phyloP scores from a whole-genome alignment of 768 basidiomycete species.

The Podaxis sp. region DNA sequence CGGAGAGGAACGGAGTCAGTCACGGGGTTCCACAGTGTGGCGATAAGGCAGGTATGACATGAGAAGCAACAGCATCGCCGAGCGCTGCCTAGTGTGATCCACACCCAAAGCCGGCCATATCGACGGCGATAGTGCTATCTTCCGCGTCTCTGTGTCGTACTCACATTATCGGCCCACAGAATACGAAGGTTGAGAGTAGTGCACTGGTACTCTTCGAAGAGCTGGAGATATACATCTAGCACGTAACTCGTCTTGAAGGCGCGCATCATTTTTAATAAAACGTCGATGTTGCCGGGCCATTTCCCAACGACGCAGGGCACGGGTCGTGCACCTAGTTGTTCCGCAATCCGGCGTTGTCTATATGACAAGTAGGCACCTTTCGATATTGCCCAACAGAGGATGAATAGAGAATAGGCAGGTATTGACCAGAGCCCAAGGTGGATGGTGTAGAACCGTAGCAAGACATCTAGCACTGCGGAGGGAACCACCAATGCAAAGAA shows the following conservation, averaged over 20 bases:
- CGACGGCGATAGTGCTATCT: neutral
- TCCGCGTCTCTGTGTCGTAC: slow-evolving; percentile 23
- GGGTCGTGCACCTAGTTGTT: slow-evolving; percentile 46
- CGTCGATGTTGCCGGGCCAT: slow-evolving; percentile 79
- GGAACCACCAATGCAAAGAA: slow-evolving; percentile 16
- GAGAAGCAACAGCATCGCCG: slow-evolving; percentile 1
- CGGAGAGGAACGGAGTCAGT: slow-evolving; percentile 15
- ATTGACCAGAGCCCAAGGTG: slow-evolving; percentile 35
- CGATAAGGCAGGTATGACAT: slow-evolving; percentile 12
- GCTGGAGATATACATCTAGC: slow-evolving; percentile 59
- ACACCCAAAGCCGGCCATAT: slow-evolving; percentile 5
- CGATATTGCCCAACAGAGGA: slow-evolving; percentile 38
- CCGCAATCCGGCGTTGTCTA: slow-evolving; percentile 43
- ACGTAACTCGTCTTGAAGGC: slow-evolving; percentile 61
- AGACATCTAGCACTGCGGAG: slow-evolving; percentile 18
- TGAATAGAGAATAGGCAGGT: slow-evolving; percentile 39
- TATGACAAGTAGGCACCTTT: slow-evolving; percentile 35
- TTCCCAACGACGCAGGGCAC: slow-evolving; percentile 63
- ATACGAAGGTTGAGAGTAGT: slow-evolving; percentile 71
- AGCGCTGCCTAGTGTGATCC: slow-evolving; percentile 5
- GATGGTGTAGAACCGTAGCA: slow-evolving; percentile 25
- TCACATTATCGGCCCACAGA: slow-evolving; percentile 67
- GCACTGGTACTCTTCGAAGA: slow-evolving; percentile 69
- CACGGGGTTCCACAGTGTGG: slow-evolving; percentile 4
- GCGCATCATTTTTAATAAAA: slow-evolving; percentile 55